phyloP scores from a whole-genome alignment of 2,329 filamentous ascomycete genomes.

The Sporothrix variecibatus region DNA sequence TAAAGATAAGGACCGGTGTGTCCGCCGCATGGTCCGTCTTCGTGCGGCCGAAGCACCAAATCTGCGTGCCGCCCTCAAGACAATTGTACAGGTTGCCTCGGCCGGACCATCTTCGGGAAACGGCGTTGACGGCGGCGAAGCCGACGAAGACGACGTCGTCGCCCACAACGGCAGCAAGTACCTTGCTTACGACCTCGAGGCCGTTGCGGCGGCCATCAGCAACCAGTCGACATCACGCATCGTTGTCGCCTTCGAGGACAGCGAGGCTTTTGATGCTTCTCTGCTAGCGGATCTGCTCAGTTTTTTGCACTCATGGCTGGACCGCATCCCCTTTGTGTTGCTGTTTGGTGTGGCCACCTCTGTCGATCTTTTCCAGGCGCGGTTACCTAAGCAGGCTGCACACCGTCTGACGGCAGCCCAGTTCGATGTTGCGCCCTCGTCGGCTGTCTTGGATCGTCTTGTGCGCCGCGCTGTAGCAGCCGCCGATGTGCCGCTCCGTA shows the following conservation, averaged over 20 bases:
- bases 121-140: constrained; percentile 43
- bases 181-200: constrained; percentile 77
- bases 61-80: constrained; percentile 71
- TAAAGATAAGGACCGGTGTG: constrained; percentile 11
- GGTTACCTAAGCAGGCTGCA: constrained; percentile 68
- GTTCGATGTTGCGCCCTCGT: constrained; percentile 75
- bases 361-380: constrained; percentile 74
- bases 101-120: constrained; percentile 38
- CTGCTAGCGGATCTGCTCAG: constrained; percentile 72
- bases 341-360: constrained; percentile 82
- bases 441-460: constrained; percentile 70
- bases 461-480: constrained; percentile 67
- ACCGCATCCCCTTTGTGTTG: constrained; percentile 74
- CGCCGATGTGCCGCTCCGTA: constrained; percentile 55
- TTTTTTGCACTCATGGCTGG: constrained; percentile 69
- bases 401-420: constrained; percentile 68
- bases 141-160: constrained; percentile 57
- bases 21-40: constrained; percentile 64
- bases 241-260: constrained; percentile 75
- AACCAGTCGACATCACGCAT: constrained; percentile 56
- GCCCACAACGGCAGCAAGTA: constrained; percentile 60
- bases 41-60: constrained; percentile 72
- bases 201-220: constrained; percentile 60
- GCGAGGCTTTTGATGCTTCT: constrained; percentile 74
- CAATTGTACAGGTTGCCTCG: constrained; percentile 61